Base-by-base conservation (phyloP, 2,329 filamentous ascomycete species). In the Cyclaneusma minus region DNA sequence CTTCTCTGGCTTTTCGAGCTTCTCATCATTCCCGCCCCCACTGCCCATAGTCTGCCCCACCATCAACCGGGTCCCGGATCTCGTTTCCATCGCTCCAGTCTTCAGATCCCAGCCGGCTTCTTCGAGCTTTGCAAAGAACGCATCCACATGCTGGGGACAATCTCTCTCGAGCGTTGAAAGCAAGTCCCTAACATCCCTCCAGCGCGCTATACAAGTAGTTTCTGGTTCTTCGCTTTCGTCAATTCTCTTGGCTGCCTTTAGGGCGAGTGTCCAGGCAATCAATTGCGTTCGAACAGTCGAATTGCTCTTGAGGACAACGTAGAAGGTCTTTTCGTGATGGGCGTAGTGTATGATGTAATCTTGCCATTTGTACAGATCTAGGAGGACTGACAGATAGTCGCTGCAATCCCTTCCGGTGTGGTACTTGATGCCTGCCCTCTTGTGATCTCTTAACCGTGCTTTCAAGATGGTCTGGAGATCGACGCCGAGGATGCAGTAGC, bases 241-340 rank as follows among this genome's bases (percentile, higher is more conserved):
- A n/a, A n/a, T n/a, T n/a, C n/a, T n/a, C n/a, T n/a, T n/a, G n/a
- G n/a, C n/a, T n/a, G n/a, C n/a, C n/a, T n/a, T n/a, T n/a, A n/a
- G n/a, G n/a, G n/a, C n/a, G n/a, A n/a, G n/a, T n/a, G n/a, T n/a
- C n/a, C n/a, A n/a, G n/a, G n/a, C n/a, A n/a, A n/a, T n/a, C n/a
- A n/a, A n/a, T n/a, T n/a, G n/a, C n/a, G n/a, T n/a, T n/a, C n/a
- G n/a, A n/a, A n/a, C n/a, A n/a, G n/a, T n/a, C n/a, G n/a, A n/a
- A n/a, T n/a, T n/a, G 28, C 64, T 58, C 47, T 81, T 82, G 23
- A 87, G 47, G 7, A 74, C 62, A 34, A 85, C 73, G 21, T 49
- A 42, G 31, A 60, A 57, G 19, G 53, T 59, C 30, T 56, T 52
- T 5, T 50, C 51, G 13, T 39, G 44, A 21, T 45, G 44, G 37